Conservation (phyloP, 208 protist species). For the Acanthamoeba royreba region DNA sequence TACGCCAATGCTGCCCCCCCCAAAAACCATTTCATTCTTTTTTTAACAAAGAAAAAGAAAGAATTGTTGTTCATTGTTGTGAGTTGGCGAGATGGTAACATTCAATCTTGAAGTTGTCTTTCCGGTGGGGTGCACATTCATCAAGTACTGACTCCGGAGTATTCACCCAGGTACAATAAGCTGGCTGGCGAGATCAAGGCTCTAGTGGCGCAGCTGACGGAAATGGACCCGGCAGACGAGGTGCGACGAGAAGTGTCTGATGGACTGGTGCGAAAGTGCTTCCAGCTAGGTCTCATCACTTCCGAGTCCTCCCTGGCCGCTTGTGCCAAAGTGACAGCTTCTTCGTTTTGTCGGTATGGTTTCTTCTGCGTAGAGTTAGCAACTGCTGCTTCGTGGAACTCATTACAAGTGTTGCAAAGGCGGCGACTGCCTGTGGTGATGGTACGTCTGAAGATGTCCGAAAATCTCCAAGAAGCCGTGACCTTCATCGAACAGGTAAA, state of each 20-base stretch:
- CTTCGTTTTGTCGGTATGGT: slow-evolving; percentile 64
- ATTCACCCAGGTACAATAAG: slow-evolving; percentile 72
- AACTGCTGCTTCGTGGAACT: background rate
- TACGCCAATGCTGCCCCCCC: slow-evolving; percentile 62
- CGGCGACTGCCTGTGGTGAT: slow-evolving; percentile 78
- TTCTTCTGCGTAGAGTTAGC: background rate
- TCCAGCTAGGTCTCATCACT: slow-evolving; percentile 76
- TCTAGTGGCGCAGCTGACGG: slow-evolving; percentile 52
- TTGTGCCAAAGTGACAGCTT: slow-evolving; percentile 62
- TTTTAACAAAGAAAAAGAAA: no score
- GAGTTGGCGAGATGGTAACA: background rate
- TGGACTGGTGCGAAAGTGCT: slow-evolving; percentile 78
- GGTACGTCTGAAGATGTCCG: slow-evolving; percentile 75
- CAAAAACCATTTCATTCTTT: background rate
- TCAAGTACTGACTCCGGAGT: no score
- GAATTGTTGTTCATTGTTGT: background rate
- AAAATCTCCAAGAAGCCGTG: slow-evolving; percentile 78
- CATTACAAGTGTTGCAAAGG: slow-evolving; percentile 3
- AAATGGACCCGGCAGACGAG: slow-evolving; percentile 71
- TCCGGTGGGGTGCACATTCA: slow-evolving; percentile 79
- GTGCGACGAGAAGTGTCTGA: slow-evolving; percentile 73
- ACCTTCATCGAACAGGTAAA: slow-evolving; percentile 82
- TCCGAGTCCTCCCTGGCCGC: slow-evolving; percentile 54
- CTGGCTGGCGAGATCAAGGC: slow-evolving; percentile 66
- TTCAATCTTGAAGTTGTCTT: no score